phyloP scores from a whole-genome alignment of 176 grass and related monocot genomes.

The Tillandsia leiboldiana region DNA sequence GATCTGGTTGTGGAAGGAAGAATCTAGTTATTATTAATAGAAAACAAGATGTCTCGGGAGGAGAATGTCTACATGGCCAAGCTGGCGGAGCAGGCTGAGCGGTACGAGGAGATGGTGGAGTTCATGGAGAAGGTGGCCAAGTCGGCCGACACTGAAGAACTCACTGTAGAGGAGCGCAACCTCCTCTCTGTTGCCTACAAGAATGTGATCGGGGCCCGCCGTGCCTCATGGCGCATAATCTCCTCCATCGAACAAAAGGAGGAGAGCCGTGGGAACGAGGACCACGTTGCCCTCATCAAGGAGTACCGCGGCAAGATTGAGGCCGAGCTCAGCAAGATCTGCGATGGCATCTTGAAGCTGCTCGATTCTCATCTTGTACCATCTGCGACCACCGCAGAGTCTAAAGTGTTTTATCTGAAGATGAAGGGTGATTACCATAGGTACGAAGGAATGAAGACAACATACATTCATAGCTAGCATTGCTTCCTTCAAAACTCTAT shows the following conservation, averaged over 20 bases:
- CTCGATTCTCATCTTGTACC: constrained; percentile 14
- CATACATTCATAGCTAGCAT: not conserved
- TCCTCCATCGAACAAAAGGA: constrained; percentile 20
- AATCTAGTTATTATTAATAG: not conserved
- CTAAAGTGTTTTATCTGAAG: constrained; percentile 19
- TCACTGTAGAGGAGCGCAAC: constrained; percentile 17
- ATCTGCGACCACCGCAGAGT: not conserved
- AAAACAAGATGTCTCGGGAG: constrained; percentile 6
- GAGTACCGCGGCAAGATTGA: constrained; percentile 13
- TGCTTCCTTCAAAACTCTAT: not conserved
- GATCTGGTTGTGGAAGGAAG: not conserved
- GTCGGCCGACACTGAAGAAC: constrained; percentile 1
- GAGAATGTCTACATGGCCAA: constrained; percentile 17
- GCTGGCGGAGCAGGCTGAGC: constrained; percentile 15
- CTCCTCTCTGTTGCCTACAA: constrained; percentile 20
- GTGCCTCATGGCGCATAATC: constrained; percentile 18
- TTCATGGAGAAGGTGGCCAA: constrained; percentile 21
- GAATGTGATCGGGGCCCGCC: constrained; percentile 14
- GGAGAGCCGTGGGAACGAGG: constrained; percentile 14
- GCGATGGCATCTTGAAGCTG: constrained; percentile 17
- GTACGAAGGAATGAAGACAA: not conserved
- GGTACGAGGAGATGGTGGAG: constrained; percentile 18
- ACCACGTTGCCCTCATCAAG: constrained; percentile 10
- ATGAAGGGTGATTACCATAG: constrained; percentile 20
- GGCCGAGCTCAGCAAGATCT: constrained; percentile 12